Evolutionary conservation across 352 stramenopile species (phyloP).

Genomic region (Phytophthora citricola): DNA sequence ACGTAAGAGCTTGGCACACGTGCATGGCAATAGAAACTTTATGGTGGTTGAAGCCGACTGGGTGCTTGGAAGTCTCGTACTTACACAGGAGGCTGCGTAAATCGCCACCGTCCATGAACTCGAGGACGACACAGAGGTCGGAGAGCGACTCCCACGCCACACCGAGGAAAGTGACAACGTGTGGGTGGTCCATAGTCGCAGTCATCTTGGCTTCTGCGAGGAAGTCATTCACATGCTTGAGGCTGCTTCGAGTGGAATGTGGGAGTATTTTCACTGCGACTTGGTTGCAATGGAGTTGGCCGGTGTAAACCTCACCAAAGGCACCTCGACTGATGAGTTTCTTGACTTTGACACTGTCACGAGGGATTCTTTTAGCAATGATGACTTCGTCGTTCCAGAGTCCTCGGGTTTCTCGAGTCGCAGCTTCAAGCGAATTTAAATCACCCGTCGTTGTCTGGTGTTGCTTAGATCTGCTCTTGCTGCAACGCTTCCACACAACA

Average conservation of each 20-base stretch:
- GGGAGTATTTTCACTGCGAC: constrained; percentile 50
- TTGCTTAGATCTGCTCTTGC: too few relatives aligned
- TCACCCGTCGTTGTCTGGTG: too few relatives aligned
- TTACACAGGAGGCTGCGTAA: constrained; percentile 35
- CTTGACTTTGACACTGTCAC: constrained; percentile 36
- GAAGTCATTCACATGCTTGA: constrained; percentile 43
- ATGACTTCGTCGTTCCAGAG: constrained; percentile 28
- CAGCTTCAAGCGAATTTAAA: background rate
- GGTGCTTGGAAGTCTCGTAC: constrained; percentile 16
- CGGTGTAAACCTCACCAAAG: constrained; percentile 45
- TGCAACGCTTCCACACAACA: too few relatives aligned
- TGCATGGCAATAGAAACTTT: background rate
- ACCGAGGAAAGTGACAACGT: constrained; percentile 54
- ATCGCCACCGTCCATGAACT: constrained; percentile 55
- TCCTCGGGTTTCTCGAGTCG: background rate
- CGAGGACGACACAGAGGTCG: constrained; percentile 41
- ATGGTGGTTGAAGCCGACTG: constrained; percentile 5
- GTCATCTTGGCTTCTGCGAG: constrained; percentile 48
- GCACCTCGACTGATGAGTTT: constrained; percentile 37
- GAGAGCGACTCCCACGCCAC: constrained; percentile 51
- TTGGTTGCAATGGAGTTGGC: constrained; percentile 30
- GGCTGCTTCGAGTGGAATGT: background rate
- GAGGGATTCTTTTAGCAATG: constrained; percentile 27
- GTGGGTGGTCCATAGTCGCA: constrained; percentile 44
- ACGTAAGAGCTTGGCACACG: constrained; percentile 1